These are phyloP conservation scores for Rachicladosporium sp. DNA, from an alignment of 2,329 filamentous ascomycete species.

Conservation along the genomic window DNA sequence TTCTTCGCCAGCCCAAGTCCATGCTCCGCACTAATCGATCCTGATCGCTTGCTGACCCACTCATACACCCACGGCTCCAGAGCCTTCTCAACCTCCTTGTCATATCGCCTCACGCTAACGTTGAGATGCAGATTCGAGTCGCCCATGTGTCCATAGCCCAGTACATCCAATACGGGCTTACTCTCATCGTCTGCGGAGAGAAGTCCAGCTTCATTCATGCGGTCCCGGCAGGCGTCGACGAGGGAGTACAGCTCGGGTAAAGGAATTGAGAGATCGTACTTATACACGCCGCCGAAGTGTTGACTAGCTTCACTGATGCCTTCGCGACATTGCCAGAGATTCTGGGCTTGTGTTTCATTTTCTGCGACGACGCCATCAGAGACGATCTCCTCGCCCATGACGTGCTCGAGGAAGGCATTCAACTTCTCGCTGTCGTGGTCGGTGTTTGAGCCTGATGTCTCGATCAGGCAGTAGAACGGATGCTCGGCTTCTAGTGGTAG, in stretches of 20 bases:
- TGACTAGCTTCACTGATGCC: constrained; percentile 80
- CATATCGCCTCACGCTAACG: constrained; percentile 68
- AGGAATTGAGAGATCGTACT: constrained; percentile 95
- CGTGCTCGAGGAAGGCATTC: constrained; percentile 76
- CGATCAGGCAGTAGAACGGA: constrained; percentile 92
- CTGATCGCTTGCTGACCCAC: constrained; percentile 79
- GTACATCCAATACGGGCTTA: constrained; percentile 73
- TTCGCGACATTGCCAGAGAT: constrained; percentile 87
- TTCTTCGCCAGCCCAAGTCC: constrained; percentile 92
- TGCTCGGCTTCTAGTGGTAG: constrained; percentile 70
- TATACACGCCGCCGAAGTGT: constrained; percentile 92
- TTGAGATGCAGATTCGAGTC: constrained; percentile 94
- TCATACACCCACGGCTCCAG: constrained; percentile 96
- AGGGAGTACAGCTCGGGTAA: constrained; percentile 75
- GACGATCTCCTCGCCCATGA: constrained; percentile 80
- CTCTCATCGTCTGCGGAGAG: constrained; percentile 59
- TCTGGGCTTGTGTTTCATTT: constrained; percentile 76
- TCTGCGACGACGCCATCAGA: constrained; percentile 83
- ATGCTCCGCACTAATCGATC: constrained; percentile 95
- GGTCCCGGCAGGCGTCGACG: constrained; percentile 70
- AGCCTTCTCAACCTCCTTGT: constrained; percentile 71
- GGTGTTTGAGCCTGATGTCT: constrained; percentile 87
- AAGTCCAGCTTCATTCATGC: constrained; percentile 61
- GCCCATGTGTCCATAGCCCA: constrained; percentile 97
- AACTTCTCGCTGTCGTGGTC: constrained; percentile 91